These are phyloP conservation scores for Penicillium sp. DNA, from an alignment of 2,329 filamentous ascomycete species.

Conservation along the genomic window DNA sequence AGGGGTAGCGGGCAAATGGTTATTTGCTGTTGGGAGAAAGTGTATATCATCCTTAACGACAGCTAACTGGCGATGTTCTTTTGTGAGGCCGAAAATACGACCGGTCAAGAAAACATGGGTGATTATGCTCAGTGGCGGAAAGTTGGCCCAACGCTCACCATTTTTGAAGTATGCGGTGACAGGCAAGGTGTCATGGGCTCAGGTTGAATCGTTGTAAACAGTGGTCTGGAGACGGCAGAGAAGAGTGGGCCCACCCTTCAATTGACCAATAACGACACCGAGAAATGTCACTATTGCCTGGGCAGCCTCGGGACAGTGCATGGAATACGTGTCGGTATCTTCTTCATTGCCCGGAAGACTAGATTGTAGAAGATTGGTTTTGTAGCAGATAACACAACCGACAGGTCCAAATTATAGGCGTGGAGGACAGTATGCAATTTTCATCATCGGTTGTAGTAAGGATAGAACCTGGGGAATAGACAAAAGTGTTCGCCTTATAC, in stretches of 20 bases:
- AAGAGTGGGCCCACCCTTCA: neutral
- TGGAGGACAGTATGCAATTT: no score
- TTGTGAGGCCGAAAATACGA: neutral
- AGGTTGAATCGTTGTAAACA: neutral
- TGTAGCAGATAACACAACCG: no score
- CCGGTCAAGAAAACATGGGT: slow-evolving; percentile 1
- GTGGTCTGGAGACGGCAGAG: neutral
- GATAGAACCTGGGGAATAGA: no score
- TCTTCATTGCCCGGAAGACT: neutral
- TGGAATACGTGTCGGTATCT: neutral
- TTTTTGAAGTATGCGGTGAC: slow-evolving; percentile 4
- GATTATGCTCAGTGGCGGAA: slow-evolving; percentile 1
- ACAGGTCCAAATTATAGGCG: no score
- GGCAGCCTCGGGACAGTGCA: neutral
- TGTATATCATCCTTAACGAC: slow-evolving; percentile 4
- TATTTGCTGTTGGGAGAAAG: neutral
- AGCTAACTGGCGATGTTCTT: neutral
- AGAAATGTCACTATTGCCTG: neutral
- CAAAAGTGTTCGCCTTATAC: no score
- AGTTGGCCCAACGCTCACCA: slow-evolving; percentile 3
- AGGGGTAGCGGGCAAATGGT: neutral
- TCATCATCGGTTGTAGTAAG: no score
- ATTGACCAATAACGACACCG: neutral
- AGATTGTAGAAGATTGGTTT: no score
- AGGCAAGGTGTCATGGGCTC: slow-evolving; percentile 2